Evolutionary conservation across 2,329 filamentous ascomycete species (phyloP), one percentile per base, ranked within the genome.

Genomic region (Microascus cirrosus): DNA sequence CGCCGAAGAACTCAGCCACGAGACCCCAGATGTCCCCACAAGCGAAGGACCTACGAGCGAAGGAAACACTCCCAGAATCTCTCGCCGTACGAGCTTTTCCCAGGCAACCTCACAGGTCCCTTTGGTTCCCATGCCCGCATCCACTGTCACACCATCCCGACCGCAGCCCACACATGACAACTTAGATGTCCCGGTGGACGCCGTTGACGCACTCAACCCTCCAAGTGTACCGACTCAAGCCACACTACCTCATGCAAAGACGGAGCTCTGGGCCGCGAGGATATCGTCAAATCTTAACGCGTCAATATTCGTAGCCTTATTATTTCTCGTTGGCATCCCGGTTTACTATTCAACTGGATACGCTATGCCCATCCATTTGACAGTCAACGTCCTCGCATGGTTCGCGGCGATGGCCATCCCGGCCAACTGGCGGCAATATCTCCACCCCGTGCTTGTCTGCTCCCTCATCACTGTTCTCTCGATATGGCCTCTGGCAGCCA

Each of bases 391-490:
- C 7, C 71, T 85, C 2, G 67, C 75, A 53, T 85, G 80, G 68
- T 75, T 79, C 57, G 66, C 69, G 6, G 78, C 80, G 18, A 66
- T 77, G 55, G 70, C 74, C 0, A 65, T 84, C 11, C 77, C 82
- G 0, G 65, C 71, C 0, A 66, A 62, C 2, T 83, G 77, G 73
- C 70, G 72, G 22, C 74, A 76, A 50, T 77, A 80, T 62, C 70
- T 84, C 2, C 82, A 85, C 64, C 81, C 82, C 0, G 80, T 84
- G 1, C 69, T 84, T 3, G 74, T 82, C 8, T 78, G 79, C 1
- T 79, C 82, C 1, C 71, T 78, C 12, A 63, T 78, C 60, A 80
- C 78, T 1, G 74, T 83, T 10, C 66, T 84, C 1, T 68, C 71
- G 1, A 69, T 84, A 59, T 84, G 78, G 75, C 68, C 78, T 10